Conservation (phyloP, 768 basidiomycete genomes). For the Wakefieldia striispora region DNA sequence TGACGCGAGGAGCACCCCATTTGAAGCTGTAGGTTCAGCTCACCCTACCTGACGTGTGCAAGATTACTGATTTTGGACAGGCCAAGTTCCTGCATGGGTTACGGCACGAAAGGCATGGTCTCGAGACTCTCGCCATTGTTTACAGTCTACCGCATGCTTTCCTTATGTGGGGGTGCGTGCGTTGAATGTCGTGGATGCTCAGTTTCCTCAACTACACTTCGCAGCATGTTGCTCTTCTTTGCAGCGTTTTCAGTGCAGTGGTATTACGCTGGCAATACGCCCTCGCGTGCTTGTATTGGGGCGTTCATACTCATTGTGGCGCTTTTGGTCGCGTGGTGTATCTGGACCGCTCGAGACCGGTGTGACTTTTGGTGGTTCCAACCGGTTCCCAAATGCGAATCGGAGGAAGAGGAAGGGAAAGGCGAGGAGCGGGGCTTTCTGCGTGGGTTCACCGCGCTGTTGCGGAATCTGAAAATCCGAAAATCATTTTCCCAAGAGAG, state of each 20-base stretch:
- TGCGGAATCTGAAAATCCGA: too few species aligned
- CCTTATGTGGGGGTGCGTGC: constrained; percentile 57
- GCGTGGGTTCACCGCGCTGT: too few species aligned
- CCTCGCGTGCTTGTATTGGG: constrained; percentile 28
- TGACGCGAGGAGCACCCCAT: constrained; percentile 28
- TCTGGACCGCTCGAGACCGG: constrained; percentile 30
- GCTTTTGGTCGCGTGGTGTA: constrained; percentile 43
- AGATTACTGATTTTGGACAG: constrained; percentile 5
- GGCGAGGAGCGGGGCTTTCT: too few species aligned
- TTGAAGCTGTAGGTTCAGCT: constrained; percentile 34
- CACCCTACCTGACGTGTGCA: neutral
- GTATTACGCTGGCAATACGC: constrained; percentile 7
- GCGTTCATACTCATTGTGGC: constrained; percentile 26
- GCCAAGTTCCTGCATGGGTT: constrained; percentile 15
- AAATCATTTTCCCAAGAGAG: too few species aligned
- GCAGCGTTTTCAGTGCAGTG: constrained; percentile 27
- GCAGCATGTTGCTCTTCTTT: constrained; percentile 31
- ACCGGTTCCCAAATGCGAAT: constrained; percentile 6
- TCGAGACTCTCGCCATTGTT: constrained; percentile 52
- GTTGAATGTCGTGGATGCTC: neutral
- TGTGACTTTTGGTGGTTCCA: constrained; percentile 27
- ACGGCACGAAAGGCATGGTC: constrained; percentile 33
- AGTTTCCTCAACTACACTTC: neutral
- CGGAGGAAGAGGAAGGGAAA: neutral
- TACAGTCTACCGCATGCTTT: constrained; percentile 56